Evolutionary conservation across 2,329 filamentous ascomycete species (phyloP).

Genomic region (Harringtonia aguacate): DNA sequence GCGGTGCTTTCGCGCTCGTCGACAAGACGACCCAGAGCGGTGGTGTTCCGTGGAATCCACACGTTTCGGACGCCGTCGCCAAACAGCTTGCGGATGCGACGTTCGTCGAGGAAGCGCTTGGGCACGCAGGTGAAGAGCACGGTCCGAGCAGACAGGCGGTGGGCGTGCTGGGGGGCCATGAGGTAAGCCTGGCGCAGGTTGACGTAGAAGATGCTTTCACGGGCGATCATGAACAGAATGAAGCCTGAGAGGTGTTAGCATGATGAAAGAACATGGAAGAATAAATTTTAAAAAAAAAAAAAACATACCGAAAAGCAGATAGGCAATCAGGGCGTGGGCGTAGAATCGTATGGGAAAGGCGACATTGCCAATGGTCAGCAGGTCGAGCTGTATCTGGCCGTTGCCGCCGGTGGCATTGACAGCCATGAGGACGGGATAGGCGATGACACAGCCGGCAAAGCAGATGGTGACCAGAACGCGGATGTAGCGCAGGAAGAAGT

Average conservation of each 20-base stretch:
- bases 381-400: constrained; percentile 51
- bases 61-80: constrained; percentile 68
- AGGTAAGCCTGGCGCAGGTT: constrained; percentile 90
- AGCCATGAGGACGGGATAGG: constrained; percentile 76
- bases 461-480: constrained; percentile 68
- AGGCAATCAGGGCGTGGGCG: constrained; percentile 71
- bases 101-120: constrained; percentile 60
- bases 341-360: constrained; percentile 58
- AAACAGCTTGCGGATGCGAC: constrained; percentile 65
- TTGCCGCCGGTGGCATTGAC: constrained; percentile 75
- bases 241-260: constrained; percentile 38
- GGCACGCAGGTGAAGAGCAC: constrained; percentile 90
- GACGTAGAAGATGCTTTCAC: constrained; percentile 88
- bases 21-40: constrained; percentile 66
- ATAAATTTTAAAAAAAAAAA: too few species aligned
- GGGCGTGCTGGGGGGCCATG: constrained; percentile 72
- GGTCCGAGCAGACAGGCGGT: constrained; percentile 78
- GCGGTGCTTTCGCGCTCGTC: constrained; percentile 64
- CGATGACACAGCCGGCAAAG: constrained; percentile 68
- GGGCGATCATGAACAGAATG: constrained; percentile 77
- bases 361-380: constrained; percentile 45
- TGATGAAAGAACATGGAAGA: not conserved
- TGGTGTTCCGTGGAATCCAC: constrained; percentile 71
- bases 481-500: constrained; percentile 78
- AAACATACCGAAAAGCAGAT: constrained; percentile 57